Evolutionary conservation across 2,329 filamentous ascomycete genomes (phyloP), one percentile per base, ranked within the genome.

Genomic region (Pseudogymnoascus sp.): DNA sequence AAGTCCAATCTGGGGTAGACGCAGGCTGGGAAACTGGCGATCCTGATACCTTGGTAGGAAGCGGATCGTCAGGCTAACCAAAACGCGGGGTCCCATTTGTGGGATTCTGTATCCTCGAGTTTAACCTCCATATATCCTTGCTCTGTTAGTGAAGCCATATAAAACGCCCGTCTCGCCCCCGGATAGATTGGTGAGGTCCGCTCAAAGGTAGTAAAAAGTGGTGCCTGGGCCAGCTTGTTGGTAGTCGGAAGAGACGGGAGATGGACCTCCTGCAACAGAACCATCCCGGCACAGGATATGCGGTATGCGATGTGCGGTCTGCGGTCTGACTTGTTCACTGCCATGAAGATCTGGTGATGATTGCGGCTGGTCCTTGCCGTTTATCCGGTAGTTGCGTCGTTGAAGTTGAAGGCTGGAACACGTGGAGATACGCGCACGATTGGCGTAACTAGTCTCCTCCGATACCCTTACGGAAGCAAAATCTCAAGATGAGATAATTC

Each of bases 41-140:
- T 54, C 47, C 47, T 54, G 47, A 54, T 33, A 18, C 22, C n/a
- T 50, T 50, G 25, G 25, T 50, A 30, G n/a, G 14, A 50, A 50
- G 30, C 28, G 9, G 28, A 54, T 54, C 25, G 25, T 30, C 47
- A 54, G 8, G 8, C 47, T 54, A 54, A 54, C 47, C 28, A 54
- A 54, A 54, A 54, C 47, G 28, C 28, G n/a, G 47, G 47, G 47
- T 33, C 28, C 33, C 30, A 54, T 54, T 54, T 54, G 47, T 54
- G 47, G 47, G 47, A 54, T 54, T 54, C 47, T n/a, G 47, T 54
- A 54, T 33, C 28, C 47, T 25, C 33, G 25, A 54, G n/a, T 18
- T 33, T 33, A 54, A 33, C 25, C 47, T 18, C 16, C 11, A 33
- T 54, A 54, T 54, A 54, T 33, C 47, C 47, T 33, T 54, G 18